These are phyloP conservation scores for Fusarium lyarnte DNA, from an alignment of 2,329 filamentous ascomycete genomes.

Conservation along the genomic window DNA sequence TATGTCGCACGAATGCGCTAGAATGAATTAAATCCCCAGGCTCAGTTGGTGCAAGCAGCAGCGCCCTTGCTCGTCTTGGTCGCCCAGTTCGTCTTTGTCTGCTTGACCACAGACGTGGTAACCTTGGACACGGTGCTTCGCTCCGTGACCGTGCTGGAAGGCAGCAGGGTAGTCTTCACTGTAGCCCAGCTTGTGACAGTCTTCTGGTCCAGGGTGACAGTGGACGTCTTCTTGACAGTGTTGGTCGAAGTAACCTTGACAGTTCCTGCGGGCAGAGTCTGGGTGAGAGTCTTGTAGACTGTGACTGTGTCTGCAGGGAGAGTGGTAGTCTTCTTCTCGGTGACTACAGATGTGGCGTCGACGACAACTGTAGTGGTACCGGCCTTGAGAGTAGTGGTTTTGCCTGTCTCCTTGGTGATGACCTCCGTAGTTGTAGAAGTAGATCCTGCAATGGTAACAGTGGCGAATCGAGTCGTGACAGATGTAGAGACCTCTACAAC, in stretches of 20 bases:
- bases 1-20: background rate
- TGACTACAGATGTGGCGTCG: conserved; percentile 25
- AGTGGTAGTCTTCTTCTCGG: conserved; percentile 26
- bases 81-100: conserved; percentile 22
- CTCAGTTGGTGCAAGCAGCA: conserved; percentile 18
- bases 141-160: conserved; percentile 28
- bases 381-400: conserved; percentile 37
- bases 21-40: background rate
- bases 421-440: conserved; percentile 26
- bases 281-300: conserved; percentile 11
- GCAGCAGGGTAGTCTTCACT: conserved; percentile 38
- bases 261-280: conserved; percentile 15
- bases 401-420: conserved; percentile 31
- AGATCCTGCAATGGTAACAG: conserved; percentile 19
- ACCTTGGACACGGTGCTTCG: conserved; percentile 28
- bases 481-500: conserved; percentile 14
- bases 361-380: conserved; percentile 23
- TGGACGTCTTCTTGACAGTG: conserved; percentile 25
- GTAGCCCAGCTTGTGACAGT: conserved; percentile 34
- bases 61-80: conserved; percentile 32
- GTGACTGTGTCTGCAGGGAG: conserved; percentile 35
- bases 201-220: background rate
- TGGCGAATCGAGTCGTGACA: conserved; percentile 17
- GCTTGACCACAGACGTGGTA: conserved; percentile 24
- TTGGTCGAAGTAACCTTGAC: conserved; percentile 23